Evolutionary conservation across 352 stramenopile genomes (phyloP), one percentile per base, ranked within the genome.

Genomic region (Globisporangium acanthophoron): DNA sequence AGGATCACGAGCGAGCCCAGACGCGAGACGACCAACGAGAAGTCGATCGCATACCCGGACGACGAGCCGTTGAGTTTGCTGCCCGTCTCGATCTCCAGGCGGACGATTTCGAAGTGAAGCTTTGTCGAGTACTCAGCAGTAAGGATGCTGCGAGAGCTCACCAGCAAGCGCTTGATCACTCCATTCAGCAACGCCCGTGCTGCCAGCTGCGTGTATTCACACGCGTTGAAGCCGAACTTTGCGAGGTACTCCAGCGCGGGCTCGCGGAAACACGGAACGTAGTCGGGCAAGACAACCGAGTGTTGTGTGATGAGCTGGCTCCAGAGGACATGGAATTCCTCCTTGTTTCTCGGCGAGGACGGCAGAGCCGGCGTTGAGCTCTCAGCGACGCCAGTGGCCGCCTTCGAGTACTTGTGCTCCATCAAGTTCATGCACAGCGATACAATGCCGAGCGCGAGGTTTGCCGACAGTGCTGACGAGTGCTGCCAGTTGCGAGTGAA

Each of bases 301-400:
- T 92, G 81, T 50, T 93, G 85, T 1, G 85, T 94, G 44, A 94
- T 90, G 1, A 94, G 62, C 57, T 92, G 85, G 52, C 85, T 94
- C 85, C 85, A 94, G 3, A 94, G 61, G 12, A 92, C 73, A 66
- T 92, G 85, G 44, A 93, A 92, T 55, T 90, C 78, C 63, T 92
- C 80, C 51, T 90, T 90, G 65, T 89, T 89, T 33, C 63, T 75
- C 8, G 74, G 74, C 15, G 74, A 84, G 0, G 70, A 62, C 8
- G 67, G 64, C 9, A 71, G 55, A 11, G 45, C 62, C 1, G 58
- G 66, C 0, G 54, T 47, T n/a, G 21, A 24, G 20, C 13, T 29
- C 44, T 18, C n/a, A 4, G 44, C 44, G 20, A 29, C 33, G n/a
- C 20, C n/a, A 31, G 49, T 58, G 3, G 52, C 55, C 37, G 54